Base-by-base conservation (phyloP, 345 rosid species). In the Aquilaria sinensis region DNA sequence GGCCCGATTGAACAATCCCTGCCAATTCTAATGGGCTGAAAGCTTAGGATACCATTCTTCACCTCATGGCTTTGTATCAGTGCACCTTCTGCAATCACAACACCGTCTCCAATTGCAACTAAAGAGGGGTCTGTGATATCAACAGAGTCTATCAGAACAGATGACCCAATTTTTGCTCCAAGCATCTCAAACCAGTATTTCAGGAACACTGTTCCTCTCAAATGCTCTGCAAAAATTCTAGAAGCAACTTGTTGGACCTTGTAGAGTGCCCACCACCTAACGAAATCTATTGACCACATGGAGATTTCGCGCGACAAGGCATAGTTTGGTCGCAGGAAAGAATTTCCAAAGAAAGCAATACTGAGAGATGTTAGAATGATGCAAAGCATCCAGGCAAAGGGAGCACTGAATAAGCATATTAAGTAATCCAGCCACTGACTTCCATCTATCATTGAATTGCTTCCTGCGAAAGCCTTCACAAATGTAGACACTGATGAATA, bases 191-290 rank as follows among this genome's bases (percentile, higher is more conserved):
- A 81, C 92, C 88, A 83, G 53, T 72, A 78, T 16, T 86, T 86
- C 6, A 86, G 81, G 77, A 81, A 83, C 47, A 78, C 69, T 1
- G 88, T 81, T 57, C 88, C 92, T 68, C 86, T 79, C 65, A 81
- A 71, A 70, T 86, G 81, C 53, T 70, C 85, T 15, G 88, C 86
- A 55, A 86, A 72, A 57, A 81, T 85, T 66, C 69, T 81, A 2
- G 86, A 77, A 60, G 92, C 66, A 63, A 78, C 72, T 68, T 81
- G 82, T 57, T 83, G 86, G 48, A 64, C 82, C 70, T 81, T 86
- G 69, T 83, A 86, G 29, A 86, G 88, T 51, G 88, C 85, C 92
- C 86, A 86, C 92, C 88, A 86, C 72, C 75, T 86, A 5, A 86
- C 80, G 59, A 81, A 86, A 56, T 83, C 80, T 15, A 56, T 5